phyloP scores from a whole-genome alignment of 805 yeast genomes.

The Candida ulmi region DNA sequence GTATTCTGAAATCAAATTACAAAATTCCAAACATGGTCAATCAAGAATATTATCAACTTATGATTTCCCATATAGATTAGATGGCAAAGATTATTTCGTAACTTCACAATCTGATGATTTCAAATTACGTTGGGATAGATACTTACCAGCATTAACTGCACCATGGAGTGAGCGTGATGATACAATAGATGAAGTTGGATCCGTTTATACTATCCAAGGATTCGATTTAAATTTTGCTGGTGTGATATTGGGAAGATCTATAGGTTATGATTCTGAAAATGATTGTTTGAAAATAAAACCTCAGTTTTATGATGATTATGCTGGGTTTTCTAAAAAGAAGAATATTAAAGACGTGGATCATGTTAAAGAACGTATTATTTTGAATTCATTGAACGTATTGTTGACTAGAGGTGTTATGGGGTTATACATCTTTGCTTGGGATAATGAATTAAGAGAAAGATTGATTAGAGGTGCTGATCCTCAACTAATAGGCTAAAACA shows the following conservation, averaged over 20 bases:
- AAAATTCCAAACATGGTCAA: constrained; percentile 32
- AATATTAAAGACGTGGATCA: constrained; percentile 30
- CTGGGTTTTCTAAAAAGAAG: constrained; percentile 38
- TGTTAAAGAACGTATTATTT: constrained; percentile 34
- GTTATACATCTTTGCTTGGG: constrained; percentile 37
- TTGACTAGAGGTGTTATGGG: constrained; percentile 41
- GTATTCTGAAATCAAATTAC: constrained; percentile 29
- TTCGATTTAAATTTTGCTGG: constrained; percentile 43
- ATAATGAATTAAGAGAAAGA: constrained; percentile 31
- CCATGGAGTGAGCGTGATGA: constrained; percentile 44
- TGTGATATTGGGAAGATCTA: constrained; percentile 38
- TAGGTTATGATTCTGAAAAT: constrained; percentile 31
- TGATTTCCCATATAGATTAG: constrained; percentile 41
- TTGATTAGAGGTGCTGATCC: constrained; percentile 16
- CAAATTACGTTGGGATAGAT: constrained; percentile 42
- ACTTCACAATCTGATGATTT: constrained; percentile 35
- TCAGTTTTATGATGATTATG: constrained; percentile 38
- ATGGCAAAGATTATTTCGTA: constrained; percentile 40
- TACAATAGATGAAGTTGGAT: constrained; percentile 42
- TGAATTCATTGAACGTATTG: constrained; percentile 40
- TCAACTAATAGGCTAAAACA: constrained; percentile 5
- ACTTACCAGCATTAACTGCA: constrained; percentile 30
- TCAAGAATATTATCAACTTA: constrained; percentile 38
- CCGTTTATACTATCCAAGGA: constrained; percentile 43
- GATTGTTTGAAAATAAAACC: constrained; percentile 31